Evolutionary conservation across 345 rosid species (phyloP).

Genomic region (Stellera chamaejasme): DNA sequence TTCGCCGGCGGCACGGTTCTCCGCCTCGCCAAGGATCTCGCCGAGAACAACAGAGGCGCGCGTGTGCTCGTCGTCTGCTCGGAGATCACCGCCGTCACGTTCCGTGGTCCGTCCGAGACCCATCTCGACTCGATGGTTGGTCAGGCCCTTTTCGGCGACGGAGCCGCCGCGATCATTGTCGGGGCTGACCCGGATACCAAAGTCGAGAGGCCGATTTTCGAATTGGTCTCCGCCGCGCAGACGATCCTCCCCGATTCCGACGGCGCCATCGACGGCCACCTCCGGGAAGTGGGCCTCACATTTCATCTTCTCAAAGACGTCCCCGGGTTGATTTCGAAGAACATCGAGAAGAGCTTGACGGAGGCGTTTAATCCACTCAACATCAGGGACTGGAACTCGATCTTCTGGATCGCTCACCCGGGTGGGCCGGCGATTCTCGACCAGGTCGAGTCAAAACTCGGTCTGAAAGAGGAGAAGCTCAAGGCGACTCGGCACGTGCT

Average conservation of each 20-base stretch:
- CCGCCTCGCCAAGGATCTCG: slow-evolving; percentile 15
- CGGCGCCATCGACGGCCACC: slow-evolving; percentile 34
- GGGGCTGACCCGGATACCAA: slow-evolving; percentile 24
- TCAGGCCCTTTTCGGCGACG: slow-evolving; percentile 21
- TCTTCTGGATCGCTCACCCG: slow-evolving; percentile 37
- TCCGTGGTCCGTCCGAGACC: slow-evolving; percentile 33
- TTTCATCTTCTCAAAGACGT: slow-evolving; percentile 12
- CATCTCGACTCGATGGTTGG: slow-evolving; percentile 34
- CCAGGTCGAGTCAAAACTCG: slow-evolving; percentile 25
- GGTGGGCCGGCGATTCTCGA: slow-evolving; percentile 41
- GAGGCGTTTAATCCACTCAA: slow-evolving; percentile 33
- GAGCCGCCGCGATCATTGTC: slow-evolving; percentile 27
- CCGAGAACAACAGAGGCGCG: slow-evolving; percentile 38
- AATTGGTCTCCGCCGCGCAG: slow-evolving; percentile 26
- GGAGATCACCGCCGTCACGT: slow-evolving; percentile 27
- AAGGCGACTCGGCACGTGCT: slow-evolving; percentile 24
- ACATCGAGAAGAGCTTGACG: slow-evolving; percentile 3
- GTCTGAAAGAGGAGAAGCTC: slow-evolving; percentile 27
- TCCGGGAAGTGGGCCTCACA: slow-evolving; percentile 11
- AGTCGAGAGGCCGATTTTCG: slow-evolving; percentile 30
- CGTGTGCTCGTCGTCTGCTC: slow-evolving; percentile 36
- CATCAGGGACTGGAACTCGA: slow-evolving; percentile 39
- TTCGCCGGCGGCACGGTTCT: slow-evolving; percentile 14
- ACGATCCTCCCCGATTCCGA: slow-evolving; percentile 31
- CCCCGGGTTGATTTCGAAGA: slow-evolving; percentile 8